Percentiles rank a stretch among this genome's conserved stretches.
Conservation (phyloP, 495 filamentous ascomycete genomes). For the Penicillium herquei region DNA sequence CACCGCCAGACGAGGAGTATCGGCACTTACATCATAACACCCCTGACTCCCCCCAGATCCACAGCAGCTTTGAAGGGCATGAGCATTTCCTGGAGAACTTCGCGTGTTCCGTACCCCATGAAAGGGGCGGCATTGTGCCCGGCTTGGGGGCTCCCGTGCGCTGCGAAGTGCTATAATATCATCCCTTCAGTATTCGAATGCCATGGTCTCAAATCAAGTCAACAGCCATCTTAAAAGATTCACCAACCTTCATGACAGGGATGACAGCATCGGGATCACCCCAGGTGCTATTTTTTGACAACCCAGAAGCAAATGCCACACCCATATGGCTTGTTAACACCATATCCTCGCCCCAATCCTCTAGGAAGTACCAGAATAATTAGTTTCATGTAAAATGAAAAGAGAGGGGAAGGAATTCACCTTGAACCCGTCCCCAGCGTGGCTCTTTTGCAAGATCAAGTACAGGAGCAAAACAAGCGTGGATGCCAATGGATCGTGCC, state of each 20-base stretch:
- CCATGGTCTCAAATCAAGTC: background rate
- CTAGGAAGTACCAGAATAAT: background rate
- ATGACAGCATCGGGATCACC: conserved; percentile 8
- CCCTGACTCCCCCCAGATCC: conserved; percentile 11
- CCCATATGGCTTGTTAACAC: conserved; percentile 9
- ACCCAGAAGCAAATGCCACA: conserved; percentile 6
- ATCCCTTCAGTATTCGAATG: background rate
- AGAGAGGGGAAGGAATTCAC: background rate
- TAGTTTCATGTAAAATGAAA: background rate
- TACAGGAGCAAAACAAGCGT: conserved; percentile 10
- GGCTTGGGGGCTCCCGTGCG: conserved; percentile 8
- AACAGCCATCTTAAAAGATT: too few relatives aligned
- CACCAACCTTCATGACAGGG: conserved; percentile 10
- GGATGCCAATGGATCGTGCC: conserved; percentile 10
- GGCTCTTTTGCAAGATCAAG: conserved; percentile 14
- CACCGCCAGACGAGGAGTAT: background rate
- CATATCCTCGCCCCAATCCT: conserved; percentile 12
- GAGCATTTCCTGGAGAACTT: conserved; percentile 10
- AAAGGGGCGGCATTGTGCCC: conserved; percentile 12
- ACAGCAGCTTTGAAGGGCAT: conserved; percentile 12
- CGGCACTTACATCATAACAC: conserved; percentile 10
- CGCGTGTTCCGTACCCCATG: conserved; percentile 10
- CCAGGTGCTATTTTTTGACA: conserved; percentile 12
- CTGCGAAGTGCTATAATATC: conserved; percentile 7
- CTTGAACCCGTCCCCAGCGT: conserved; percentile 10